Conservation (phyloP, 768 basidiomycete species). For the Mycena rosella region DNA sequence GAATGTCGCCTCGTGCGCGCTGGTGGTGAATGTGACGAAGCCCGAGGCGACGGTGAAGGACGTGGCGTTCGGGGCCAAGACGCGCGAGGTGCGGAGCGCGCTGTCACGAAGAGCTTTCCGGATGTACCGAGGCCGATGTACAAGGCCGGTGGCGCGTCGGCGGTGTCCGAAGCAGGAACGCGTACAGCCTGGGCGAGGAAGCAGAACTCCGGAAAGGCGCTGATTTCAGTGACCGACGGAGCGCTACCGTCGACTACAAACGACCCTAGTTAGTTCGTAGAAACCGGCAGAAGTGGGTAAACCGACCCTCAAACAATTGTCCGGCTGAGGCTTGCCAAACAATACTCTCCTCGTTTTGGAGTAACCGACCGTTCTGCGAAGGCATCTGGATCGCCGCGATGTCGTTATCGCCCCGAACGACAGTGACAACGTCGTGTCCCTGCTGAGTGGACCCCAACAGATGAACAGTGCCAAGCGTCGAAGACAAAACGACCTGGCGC, state of each 20-base stretch:
- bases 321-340: constrained; percentile 63
- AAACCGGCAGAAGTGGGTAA: background rate
- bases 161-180: constrained; percentile 36
- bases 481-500: constrained; percentile 41
- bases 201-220: constrained; percentile 73
- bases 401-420: constrained; percentile 43
- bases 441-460: constrained; percentile 55
- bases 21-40: constrained; percentile 89
- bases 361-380: constrained; percentile 61
- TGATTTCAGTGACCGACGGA: constrained; percentile 32
- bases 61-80: constrained; percentile 67
- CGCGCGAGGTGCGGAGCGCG: constrained; percentile 40
- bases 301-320: constrained; percentile 61
- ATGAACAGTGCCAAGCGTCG: constrained; percentile 38
- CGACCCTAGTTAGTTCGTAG: constrained; percentile 38
- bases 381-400: constrained; percentile 46
- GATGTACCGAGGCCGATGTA: constrained; percentile 75
- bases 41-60: constrained; percentile 82
- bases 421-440: constrained; percentile 50
- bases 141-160: constrained; percentile 40
- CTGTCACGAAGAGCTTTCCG: constrained; percentile 73
- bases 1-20: constrained; percentile 84
- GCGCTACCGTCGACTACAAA: constrained; percentile 7
- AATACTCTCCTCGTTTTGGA: constrained; percentile 47
- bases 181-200: constrained; percentile 54